Conservation (phyloP, 1,139 yeast genomes). For the Suhomyces choctaworum region DNA sequence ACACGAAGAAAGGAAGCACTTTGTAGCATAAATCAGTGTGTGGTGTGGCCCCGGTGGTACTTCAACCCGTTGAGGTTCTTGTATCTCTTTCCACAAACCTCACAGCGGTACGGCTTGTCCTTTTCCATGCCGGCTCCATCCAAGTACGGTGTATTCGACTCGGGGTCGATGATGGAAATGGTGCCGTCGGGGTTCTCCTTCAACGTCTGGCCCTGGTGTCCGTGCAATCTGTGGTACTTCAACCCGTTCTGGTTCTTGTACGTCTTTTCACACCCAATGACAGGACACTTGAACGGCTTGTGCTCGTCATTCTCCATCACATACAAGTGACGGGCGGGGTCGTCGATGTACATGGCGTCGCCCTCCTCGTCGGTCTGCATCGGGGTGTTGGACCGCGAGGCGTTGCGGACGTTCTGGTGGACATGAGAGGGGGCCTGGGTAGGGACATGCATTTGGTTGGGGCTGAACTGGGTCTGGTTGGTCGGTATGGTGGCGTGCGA, state of each 20-base stretch:
- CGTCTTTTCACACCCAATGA: conserved; percentile 95
- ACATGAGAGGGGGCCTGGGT: conserved; percentile 17
- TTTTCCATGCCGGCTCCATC: conserved; percentile 94
- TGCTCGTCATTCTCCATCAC: conserved; percentile 91
- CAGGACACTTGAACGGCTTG: conserved; percentile 97
- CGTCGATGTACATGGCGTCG: conserved; percentile 69
- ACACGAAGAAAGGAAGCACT: conserved; percentile 9
- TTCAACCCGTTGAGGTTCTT: conserved; percentile 94
- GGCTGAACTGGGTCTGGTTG: conserved; percentile 10
- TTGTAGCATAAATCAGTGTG: conserved; percentile 54
- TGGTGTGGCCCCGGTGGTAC: conserved; percentile 96
- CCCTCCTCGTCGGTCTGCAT: conserved; percentile 38
- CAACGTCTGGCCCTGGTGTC: conserved; percentile 93
- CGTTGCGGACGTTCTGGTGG: conserved; percentile 16
- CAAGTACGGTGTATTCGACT: conserved; percentile 84
- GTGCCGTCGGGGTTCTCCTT: conserved; percentile 94
- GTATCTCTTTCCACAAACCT: conserved; percentile 96
- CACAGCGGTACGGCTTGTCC: conserved; percentile 98
- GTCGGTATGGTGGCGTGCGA: conserved; percentile 15
- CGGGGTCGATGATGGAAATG: conserved; percentile 89
- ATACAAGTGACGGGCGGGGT: conserved; percentile 91
- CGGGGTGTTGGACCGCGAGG: conserved; percentile 26
- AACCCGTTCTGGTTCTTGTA: conserved; percentile 97
- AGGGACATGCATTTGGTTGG: conserved; percentile 14
- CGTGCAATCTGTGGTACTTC: conserved; percentile 93